These are phyloP conservation scores for Leptographium galeiforme DNA, from an alignment of 2,329 filamentous ascomycete genomes.

Conservation along the genomic window DNA sequence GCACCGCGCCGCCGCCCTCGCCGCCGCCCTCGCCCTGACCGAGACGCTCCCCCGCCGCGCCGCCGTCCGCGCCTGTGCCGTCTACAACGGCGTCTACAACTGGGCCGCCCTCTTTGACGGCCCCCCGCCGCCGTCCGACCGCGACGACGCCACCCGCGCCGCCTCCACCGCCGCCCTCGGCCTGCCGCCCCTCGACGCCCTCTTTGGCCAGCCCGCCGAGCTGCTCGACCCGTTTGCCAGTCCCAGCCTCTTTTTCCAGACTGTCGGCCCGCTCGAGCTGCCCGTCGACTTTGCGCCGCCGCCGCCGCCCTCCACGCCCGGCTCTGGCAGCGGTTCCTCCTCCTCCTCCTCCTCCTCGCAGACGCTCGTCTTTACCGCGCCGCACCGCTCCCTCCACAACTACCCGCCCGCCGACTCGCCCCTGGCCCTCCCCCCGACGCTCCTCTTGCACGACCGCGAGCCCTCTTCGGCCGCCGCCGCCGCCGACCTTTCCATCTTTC, in stretches of 20 bases:
- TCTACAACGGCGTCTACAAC: slow-evolving; percentile 49
- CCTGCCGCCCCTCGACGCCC: slow-evolving; percentile 9
- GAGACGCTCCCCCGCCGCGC: slow-evolving; percentile 28
- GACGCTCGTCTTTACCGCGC: slow-evolving; percentile 4
- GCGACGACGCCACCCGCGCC: slow-evolving; percentile 13
- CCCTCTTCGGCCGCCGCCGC: background rate
- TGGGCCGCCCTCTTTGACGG: slow-evolving; percentile 40
- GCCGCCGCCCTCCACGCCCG: too few species aligned
- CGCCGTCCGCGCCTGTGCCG: slow-evolving; percentile 38
- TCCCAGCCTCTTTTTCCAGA: slow-evolving; percentile 44
- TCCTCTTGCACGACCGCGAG: slow-evolving; percentile 31
- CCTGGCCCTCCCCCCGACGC: slow-evolving; percentile 33
- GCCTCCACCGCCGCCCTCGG: slow-evolving; percentile 22
- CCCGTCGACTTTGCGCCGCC: slow-evolving; percentile 13
- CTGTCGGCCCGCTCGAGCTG: slow-evolving; percentile 32
- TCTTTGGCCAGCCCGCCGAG: slow-evolving; percentile 35
- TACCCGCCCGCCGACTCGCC: slow-evolving; percentile 35
- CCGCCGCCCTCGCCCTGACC: slow-evolving; percentile 42
- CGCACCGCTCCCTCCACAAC: slow-evolving; percentile 15
- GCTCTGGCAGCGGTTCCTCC: too few species aligned
- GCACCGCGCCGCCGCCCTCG: slow-evolving; percentile 43
- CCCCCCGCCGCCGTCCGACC: slow-evolving; percentile 16
- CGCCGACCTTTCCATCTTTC: too few species aligned
- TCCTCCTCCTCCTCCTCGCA: too few species aligned
- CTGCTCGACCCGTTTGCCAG: slow-evolving; percentile 49